phyloP scores from a whole-genome alignment of 306 rosid genomes.

The Corylus americana region DNA sequence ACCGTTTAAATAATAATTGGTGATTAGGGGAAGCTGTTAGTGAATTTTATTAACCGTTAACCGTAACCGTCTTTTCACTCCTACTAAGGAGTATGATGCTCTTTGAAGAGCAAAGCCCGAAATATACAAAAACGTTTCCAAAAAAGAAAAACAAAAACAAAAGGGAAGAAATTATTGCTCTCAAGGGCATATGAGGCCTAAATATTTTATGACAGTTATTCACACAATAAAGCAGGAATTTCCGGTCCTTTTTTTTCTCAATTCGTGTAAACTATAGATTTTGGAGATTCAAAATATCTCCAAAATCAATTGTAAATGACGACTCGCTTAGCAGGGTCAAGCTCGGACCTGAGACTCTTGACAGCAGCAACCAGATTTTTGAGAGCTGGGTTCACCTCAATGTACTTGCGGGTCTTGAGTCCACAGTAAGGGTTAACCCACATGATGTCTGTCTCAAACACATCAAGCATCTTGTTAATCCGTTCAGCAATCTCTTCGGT shows the following conservation, averaged over 20 bases:
- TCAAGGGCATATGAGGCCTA: too few relatives aligned
- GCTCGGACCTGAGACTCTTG: conserved; percentile 73
- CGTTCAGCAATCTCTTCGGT: conserved; percentile 89
- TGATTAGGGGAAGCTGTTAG: too few relatives aligned
- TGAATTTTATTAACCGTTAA: too few relatives aligned
- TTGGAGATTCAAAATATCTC: conserved; percentile 1
- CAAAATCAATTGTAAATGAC: conserved; percentile 18
- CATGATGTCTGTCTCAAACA: conserved; percentile 84
- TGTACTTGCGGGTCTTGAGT: conserved; percentile 87
- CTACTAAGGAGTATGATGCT: too few relatives aligned
- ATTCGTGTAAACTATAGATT: conserved; percentile 21
- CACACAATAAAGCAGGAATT: conserved; percentile 37
- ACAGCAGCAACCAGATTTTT: conserved; percentile 79
- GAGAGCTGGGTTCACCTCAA: conserved; percentile 87
- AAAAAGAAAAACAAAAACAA: too few relatives aligned
- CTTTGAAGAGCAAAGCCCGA: too few relatives aligned
- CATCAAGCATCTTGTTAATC: conserved; percentile 93
- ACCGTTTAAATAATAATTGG: too few relatives aligned
- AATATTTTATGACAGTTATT: too few relatives aligned
- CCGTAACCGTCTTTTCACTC: too few relatives aligned
- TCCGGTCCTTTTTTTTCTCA: background rate
- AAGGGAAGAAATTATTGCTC: too few relatives aligned
- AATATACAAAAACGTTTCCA: too few relatives aligned
- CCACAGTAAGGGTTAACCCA: conserved; percentile 99
- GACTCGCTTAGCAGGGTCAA: conserved; percentile 63